Conservation (phyloP, 2,329 filamentous ascomycete genomes). For the Exserohilum rostratum region DNA sequence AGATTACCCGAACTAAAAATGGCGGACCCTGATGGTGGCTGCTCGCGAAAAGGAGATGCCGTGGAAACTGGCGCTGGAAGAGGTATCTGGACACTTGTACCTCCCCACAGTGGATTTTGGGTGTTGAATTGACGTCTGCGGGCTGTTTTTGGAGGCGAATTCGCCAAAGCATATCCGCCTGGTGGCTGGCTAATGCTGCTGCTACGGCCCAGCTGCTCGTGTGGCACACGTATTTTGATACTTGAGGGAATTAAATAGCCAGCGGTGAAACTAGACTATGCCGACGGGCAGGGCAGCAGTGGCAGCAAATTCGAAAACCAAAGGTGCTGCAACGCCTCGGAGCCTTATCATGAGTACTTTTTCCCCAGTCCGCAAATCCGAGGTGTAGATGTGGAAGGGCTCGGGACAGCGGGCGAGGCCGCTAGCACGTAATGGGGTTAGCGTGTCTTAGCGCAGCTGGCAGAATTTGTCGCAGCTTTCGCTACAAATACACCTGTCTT, state of each 20-base stretch:
- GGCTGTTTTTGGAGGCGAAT: constrained; percentile 19
- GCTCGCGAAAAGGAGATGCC: constrained; percentile 15
- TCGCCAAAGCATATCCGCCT: constrained; percentile 17
- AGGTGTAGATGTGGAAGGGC: constrained; percentile 29
- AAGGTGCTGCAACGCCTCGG: background rate
- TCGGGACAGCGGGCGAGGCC: constrained; percentile 25
- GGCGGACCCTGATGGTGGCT: constrained; percentile 18
- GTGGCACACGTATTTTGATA: constrained; percentile 1
- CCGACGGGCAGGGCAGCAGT: background rate
- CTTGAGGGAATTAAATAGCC: background rate
- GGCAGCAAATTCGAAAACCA: background rate
- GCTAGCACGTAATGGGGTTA: constrained; percentile 24
- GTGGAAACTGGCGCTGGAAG: constrained; percentile 19
- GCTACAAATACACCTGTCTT: constrained; percentile 33
- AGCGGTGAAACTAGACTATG: background rate
- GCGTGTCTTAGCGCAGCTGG: constrained; percentile 33
- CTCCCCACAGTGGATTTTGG: constrained; percentile 25
- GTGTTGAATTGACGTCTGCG: constrained; percentile 13
- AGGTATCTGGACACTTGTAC: constrained; percentile 32
- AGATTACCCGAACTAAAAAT: constrained; percentile 28
- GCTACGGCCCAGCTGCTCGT: constrained; percentile 29
- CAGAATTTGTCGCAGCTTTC: constrained; percentile 27
- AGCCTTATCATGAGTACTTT: background rate
- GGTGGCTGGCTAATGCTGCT: constrained; percentile 6
- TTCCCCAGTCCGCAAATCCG: constrained; percentile 24